A percentile compares a stretch with the other conserved stretches of the same genome.
phyloP scores from a whole-genome alignment of 2,329 filamentous ascomycete genomes.

The Grosmannia serpens region DNA sequence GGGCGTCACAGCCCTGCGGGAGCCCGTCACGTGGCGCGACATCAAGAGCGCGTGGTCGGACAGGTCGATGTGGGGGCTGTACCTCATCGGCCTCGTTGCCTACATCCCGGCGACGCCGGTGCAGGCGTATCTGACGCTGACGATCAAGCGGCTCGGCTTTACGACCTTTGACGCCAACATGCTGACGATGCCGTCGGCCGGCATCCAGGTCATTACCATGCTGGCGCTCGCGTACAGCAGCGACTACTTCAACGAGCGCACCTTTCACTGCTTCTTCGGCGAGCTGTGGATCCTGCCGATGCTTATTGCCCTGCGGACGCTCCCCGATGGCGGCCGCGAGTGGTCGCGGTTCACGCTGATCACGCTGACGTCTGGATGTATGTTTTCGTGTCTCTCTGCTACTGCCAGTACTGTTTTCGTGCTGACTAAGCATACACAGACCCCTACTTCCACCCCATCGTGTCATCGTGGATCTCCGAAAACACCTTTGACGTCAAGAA shows the following conservation, averaged over 20 bases:
- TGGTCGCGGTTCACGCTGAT: conserved; percentile 42
- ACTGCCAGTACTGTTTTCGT: too few species aligned
- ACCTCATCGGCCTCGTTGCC: conserved; percentile 34
- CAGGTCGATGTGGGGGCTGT: conserved; percentile 36
- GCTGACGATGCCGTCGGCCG: conserved; percentile 47
- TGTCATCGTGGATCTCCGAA: conserved; percentile 1
- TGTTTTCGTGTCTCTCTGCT: conserved; percentile 19
- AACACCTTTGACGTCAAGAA: conserved; percentile 8
- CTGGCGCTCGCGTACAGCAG: conserved; percentile 33
- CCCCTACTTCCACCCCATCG: conserved; percentile 2
- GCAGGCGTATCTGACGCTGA: conserved; percentile 41
- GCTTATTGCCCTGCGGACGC: conserved; percentile 35
- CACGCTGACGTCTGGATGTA: conserved; percentile 25
- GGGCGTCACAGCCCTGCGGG: conserved; percentile 32
- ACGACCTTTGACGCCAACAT: conserved; percentile 49
- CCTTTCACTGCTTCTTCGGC: conserved; percentile 32
- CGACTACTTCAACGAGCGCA: conserved; percentile 32
- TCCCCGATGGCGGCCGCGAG: conserved; percentile 34
- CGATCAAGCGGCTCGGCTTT: conserved; percentile 44
- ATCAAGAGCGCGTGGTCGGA: conserved; percentile 20
- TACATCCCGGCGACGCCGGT: conserved; percentile 38
- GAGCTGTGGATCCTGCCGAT: conserved; percentile 26
- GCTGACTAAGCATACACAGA: background rate
- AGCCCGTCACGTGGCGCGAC: conserved; percentile 29
- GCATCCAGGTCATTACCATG: conserved; percentile 40